phyloP scores from a whole-genome alignment of 2,329 filamentous ascomycete genomes.

The Paracoccidioides brasiliensis region DNA sequence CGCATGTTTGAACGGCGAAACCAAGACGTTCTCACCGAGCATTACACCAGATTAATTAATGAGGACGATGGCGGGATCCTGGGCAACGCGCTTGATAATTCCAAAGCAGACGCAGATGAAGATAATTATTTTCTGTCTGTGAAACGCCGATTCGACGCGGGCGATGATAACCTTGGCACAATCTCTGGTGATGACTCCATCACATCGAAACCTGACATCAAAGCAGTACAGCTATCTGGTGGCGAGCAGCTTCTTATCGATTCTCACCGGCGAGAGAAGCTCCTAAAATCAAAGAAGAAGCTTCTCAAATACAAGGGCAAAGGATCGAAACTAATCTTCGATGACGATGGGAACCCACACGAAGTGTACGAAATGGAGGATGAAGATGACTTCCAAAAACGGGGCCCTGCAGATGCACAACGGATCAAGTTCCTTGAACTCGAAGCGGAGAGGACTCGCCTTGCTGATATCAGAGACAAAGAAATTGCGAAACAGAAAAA shows the following conservation, averaged over 20 bases:
- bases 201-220: constrained; percentile 32
- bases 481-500: constrained; percentile 62
- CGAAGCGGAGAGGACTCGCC: constrained; percentile 57
- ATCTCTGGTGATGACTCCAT: constrained; percentile 30
- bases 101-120: constrained; percentile 43
- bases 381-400: constrained; percentile 64
- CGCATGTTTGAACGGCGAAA: constrained; percentile 97
- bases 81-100: constrained; percentile 19
- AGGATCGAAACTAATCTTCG: constrained; percentile 74
- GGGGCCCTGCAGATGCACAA: constrained; percentile 64
- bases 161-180: constrained; percentile 41
- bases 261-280: constrained; percentile 87
- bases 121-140: constrained; percentile 76
- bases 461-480: constrained; percentile 75
- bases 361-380: constrained; percentile 78
- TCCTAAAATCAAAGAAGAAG: constrained; percentile 91
- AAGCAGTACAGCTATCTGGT: constrained; percentile 41
- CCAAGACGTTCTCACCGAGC: constrained; percentile 85
- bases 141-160: constrained; percentile 70
- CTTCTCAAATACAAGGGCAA: constrained; percentile 81
- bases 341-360: constrained; percentile 79
- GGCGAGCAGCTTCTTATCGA: constrained; percentile 67
- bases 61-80: constrained; percentile 39
- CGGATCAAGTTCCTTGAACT: constrained; percentile 63
- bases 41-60: constrained; percentile 76